These are phyloP conservation scores for Salix koriyanagi DNA, from an alignment of 345 rosid species.

Conservation along the genomic window DNA sequence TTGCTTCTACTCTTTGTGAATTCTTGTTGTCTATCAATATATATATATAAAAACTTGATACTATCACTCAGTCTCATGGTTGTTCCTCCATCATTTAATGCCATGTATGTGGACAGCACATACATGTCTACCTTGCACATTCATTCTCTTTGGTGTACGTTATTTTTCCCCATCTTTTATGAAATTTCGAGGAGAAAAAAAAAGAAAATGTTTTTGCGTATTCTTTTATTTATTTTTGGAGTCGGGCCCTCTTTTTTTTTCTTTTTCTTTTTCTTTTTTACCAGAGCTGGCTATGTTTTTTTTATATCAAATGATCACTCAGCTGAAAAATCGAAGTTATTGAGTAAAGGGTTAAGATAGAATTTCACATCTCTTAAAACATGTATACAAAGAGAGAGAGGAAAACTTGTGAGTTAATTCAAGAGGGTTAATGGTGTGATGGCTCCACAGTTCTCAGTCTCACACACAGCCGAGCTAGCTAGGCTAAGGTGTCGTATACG, in stretches of 20 bases:
- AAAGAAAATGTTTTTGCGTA: not conserved
- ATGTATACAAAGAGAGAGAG: not conserved
- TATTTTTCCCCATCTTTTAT: not conserved
- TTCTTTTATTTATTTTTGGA: not conserved
- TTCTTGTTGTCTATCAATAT: conserved; percentile 12
- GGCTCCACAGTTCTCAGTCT: conserved; percentile 23
- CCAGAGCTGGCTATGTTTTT: no score
- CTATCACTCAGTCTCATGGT: not conserved
- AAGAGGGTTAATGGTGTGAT: conserved; percentile 24
- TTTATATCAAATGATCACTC: not conserved
- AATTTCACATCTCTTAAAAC: no score
- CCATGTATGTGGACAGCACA: conserved; percentile 13
- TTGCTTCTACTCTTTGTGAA: conserved; percentile 14
- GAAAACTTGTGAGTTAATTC: not conserved
- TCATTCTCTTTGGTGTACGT: conserved; percentile 7
- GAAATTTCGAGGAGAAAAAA: not conserved
- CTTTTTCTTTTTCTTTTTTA: no score
- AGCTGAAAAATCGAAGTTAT: no score
- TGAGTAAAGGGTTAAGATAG: not conserved
- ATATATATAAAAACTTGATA: not conserved
- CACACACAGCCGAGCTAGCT: conserved; percentile 8
- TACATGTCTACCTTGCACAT: conserved; percentile 29
- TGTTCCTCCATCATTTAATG: conserved; percentile 24
- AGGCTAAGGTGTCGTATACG: conserved; percentile 54
- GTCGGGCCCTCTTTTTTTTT: no score